phyloP scores from a whole-genome alignment of 805 yeast species.

The Spathaspora gorwiae region DNA sequence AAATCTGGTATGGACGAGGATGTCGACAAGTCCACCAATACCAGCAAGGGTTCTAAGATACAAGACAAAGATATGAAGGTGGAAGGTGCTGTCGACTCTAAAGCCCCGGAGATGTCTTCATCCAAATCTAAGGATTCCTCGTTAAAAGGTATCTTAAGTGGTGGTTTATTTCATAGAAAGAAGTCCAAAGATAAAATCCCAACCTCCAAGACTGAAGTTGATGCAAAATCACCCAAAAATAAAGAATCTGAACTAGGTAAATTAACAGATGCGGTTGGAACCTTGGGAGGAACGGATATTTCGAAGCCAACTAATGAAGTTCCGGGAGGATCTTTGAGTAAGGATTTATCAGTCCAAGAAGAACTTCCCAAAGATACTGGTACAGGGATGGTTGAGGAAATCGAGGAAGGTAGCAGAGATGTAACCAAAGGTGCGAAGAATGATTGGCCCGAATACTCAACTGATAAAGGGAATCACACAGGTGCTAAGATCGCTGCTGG shows the following conservation, averaged over 20 bases:
- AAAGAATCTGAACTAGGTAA: neutral
- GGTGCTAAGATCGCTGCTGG: conserved; percentile 1
- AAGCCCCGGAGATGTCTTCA: neutral
- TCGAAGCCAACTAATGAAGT: neutral
- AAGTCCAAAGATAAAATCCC: neutral
- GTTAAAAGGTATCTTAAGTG: neutral
- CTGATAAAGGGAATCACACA: neutral
- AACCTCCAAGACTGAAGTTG: neutral
- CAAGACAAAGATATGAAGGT: neutral
- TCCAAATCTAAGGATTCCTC: neutral
- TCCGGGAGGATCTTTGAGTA: no score
- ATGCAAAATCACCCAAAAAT: neutral
- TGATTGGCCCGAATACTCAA: neutral
- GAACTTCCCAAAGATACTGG: neutral
- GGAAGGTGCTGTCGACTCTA: neutral
- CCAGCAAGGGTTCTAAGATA: neutral
- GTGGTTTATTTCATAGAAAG: neutral
- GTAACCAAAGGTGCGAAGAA: neutral
- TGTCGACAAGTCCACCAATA: neutral
- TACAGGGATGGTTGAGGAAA: neutral
- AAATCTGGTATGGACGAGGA: neutral
- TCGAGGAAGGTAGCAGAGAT: neutral
- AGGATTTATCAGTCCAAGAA: neutral
- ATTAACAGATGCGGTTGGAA: neutral
- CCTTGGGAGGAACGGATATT: neutral